Base-by-base conservation (phyloP, 345 rosid genomes). In the Gossypium rotundifolium region DNA sequence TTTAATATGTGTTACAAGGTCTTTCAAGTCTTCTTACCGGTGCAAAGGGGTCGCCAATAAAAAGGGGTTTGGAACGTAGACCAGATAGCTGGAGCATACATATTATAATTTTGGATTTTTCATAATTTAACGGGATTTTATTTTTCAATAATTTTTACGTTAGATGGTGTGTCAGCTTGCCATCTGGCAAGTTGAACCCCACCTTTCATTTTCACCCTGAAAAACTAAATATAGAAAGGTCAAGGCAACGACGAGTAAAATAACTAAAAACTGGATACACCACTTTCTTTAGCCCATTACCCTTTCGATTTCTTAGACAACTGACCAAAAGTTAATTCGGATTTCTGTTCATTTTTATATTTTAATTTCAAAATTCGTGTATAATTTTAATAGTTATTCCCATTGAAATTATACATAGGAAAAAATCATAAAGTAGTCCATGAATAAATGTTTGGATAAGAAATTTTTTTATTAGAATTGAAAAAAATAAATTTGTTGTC, bases 21-120 rank as follows among this genome's bases (percentile, higher is more conserved):
- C 59, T 8, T 18, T 54, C 59, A 82, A 87, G 88, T 79, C 65
- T 78, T 87, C 91, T 66, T 10, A 71, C 84, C 83, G 87, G 77
- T 84, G 88, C 90, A 78, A 79, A 22, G 78, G 88, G 86, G 54
- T 81, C 85, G 91, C 75, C 92, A 88, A 88, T 90, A 83, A 90
- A 90, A 90, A 86, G 94, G 93, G 89, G 1, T 74, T 84, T 76
- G 86, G 81, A 77, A 83, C 83, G 88, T 38, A 79, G 91, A 87
- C 90, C 85, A 46, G 22, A 53, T 57, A 57, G 27, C 61, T 57
- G 12, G 10, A 8, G 48, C 7, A 45, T 45, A 57, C 61, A 57
- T 9, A 57, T 57, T 16, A 53, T 11, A 54, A 3, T 4, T 25
- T 8, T 23, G 27, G 54, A 42, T 57, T 70, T 42, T n/a, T 52